Evolutionary conservation across 2,329 filamentous ascomycete genomes (phyloP).

Genomic region (Aspergillus tanneri): DNA sequence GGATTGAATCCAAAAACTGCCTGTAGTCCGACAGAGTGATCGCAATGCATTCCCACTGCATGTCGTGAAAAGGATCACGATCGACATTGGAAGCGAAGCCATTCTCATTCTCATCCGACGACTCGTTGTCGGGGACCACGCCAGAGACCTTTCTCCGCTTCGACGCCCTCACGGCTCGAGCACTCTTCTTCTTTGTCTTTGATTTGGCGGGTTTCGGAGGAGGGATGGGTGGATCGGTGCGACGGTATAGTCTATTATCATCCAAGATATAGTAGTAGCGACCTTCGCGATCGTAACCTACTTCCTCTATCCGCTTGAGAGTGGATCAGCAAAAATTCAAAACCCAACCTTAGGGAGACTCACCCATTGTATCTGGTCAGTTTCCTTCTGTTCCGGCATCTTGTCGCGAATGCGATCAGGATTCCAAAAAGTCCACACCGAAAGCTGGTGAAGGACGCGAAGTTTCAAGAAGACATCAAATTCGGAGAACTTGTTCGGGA

Average conservation of each 20-base stretch:
- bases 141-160: constrained; percentile 64
- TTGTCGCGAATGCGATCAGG: constrained; percentile 82
- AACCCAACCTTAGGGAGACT: constrained; percentile 29
- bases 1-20: constrained; percentile 67
- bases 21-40: constrained; percentile 77
- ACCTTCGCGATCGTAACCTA: constrained; percentile 83
- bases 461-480: constrained; percentile 83
- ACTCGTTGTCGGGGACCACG: constrained; percentile 39
- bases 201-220: constrained; percentile 58
- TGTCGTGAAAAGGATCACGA: constrained; percentile 69
- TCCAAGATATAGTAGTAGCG: constrained; percentile 87
- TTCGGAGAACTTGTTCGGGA: constrained; percentile 70
- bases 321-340: constrained; percentile 14
- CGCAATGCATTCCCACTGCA: constrained; percentile 89
- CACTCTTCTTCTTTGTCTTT: constrained; percentile 65
- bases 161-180: constrained; percentile 63
- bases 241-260: constrained; percentile 87
- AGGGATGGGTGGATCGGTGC: constrained; percentile 70
- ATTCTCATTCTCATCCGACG: constrained; percentile 45
- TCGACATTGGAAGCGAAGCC: constrained; percentile 34
- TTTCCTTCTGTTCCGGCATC: constrained; percentile 78
- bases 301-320: constrained; percentile 45
- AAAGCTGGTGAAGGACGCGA: constrained; percentile 78
- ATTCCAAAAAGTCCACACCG: constrained; percentile 83
- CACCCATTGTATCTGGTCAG: constrained; percentile 82